Evolutionary conservation across 768 basidiomycete species (phyloP).

Genomic region (Xerocomellus intermedius): DNA sequence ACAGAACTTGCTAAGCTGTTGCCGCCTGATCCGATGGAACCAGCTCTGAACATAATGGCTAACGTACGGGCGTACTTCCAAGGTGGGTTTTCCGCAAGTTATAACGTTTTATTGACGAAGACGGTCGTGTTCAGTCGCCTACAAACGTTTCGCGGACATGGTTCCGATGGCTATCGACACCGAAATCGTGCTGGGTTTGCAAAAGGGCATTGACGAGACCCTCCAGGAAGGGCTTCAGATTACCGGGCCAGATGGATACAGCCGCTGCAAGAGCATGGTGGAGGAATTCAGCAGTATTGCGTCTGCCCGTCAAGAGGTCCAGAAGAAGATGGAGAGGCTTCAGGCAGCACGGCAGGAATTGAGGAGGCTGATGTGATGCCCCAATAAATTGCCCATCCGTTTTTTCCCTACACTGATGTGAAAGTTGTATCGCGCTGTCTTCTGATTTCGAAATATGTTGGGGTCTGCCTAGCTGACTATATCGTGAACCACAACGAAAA

Average conservation of each 20-base stretch:
- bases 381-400: too few species aligned
- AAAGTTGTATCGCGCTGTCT: too few species aligned
- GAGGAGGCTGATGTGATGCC: constrained; percentile 6
- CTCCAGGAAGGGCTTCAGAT: constrained; percentile 50
- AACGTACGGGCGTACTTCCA: constrained; percentile 69
- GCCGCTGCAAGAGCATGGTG: constrained; percentile 47
- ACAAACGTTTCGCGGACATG: constrained; percentile 41
- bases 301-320: constrained; percentile 44
- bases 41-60: constrained; percentile 62
- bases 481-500: too few species aligned
- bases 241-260: constrained; percentile 42
- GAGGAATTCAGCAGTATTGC: constrained; percentile 48
- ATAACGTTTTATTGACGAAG: neutral
- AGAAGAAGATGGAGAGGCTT: constrained; percentile 51
- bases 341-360: constrained; percentile 41
- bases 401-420: too few species aligned
- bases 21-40: constrained; percentile 49
- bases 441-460: too few species aligned
- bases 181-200: constrained; percentile 41
- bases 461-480: too few species aligned
- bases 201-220: constrained; percentile 41
- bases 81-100: constrained; percentile 37
- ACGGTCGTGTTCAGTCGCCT: constrained; percentile 35
- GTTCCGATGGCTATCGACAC: constrained; percentile 39
- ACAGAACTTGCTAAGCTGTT: constrained; percentile 48